phyloP scores from a whole-genome alignment of 352 stramenopile genomes.

The Pythium oligandrum region DNA sequence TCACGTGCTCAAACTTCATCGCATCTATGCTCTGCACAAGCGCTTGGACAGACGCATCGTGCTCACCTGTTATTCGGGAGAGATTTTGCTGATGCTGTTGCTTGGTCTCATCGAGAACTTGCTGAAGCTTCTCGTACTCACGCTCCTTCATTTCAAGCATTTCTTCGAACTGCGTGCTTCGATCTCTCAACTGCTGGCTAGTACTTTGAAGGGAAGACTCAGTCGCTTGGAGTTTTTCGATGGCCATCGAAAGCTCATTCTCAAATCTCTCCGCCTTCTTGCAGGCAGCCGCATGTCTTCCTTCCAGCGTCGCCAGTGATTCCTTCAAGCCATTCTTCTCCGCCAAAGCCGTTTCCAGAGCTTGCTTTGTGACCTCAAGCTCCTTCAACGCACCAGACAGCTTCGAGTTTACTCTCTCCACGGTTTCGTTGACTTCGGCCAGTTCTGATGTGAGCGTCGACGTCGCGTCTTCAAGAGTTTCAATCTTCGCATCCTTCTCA shows the following conservation, averaged over 20 bases:
- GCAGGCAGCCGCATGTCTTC: too few species aligned
- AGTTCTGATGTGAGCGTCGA: neutral
- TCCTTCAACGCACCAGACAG: slow-evolving; percentile 1
- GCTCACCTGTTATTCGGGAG: neutral
- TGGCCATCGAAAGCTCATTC: too few species aligned
- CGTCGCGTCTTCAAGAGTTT: neutral
- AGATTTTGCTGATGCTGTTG: too few species aligned
- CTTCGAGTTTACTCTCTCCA: neutral
- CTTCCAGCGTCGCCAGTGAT: too few species aligned
- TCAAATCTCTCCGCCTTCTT: too few species aligned
- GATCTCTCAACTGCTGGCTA: too few species aligned
- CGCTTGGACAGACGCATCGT: neutral
- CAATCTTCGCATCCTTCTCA: neutral
- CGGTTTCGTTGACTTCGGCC: neutral
- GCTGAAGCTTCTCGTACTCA: neutral
- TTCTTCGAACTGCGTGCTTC: too few species aligned
- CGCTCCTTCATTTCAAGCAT: too few species aligned
- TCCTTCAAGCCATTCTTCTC: too few species aligned
- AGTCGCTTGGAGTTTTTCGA: too few species aligned
- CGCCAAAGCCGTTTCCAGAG: neutral
- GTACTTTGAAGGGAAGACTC: too few species aligned
- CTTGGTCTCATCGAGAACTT: neutral
- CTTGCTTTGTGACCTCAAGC: slow-evolving; percentile 12
- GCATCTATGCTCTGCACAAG: neutral
- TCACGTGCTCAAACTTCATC: neutral